These are phyloP conservation scores for Aschersonia sp. DNA, from an alignment of 2,329 filamentous ascomycete genomes.

Conservation along the genomic window DNA sequence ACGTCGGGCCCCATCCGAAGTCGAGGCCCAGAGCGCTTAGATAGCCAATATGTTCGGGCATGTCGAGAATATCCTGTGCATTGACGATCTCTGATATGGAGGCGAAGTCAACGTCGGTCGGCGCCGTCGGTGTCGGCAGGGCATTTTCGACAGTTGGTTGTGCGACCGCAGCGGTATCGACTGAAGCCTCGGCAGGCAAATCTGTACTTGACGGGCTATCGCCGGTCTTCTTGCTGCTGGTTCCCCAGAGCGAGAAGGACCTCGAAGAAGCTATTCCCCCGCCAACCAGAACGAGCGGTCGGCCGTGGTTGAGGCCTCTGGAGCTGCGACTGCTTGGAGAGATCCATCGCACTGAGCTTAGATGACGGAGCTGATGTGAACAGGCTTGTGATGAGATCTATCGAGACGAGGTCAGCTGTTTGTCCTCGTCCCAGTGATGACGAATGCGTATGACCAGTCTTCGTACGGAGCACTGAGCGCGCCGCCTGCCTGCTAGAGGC, in stretches of 20 bases:
- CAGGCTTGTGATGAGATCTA: no score
- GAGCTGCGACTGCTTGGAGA: no score
- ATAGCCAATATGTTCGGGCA: conserved; percentile 70
- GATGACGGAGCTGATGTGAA: not conserved
- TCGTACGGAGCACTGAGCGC: not conserved
- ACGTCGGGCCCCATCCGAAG: conserved; percentile 70
- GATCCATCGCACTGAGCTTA: not conserved
- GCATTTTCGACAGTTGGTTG: conserved; percentile 5
- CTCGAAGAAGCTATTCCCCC: conserved; percentile 17
- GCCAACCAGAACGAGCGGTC: not conserved
- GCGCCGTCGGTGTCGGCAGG: conserved; percentile 5
- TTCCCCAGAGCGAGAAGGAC: conserved; percentile 20
- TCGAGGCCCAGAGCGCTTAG: conserved; percentile 72
- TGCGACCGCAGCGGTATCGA: conserved; percentile 2
- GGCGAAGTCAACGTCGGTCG: conserved; percentile 19
- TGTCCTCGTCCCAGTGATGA: no score
- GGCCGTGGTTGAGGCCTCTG: not conserved
- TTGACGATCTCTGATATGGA: conserved; percentile 20
- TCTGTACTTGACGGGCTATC: conserved; percentile 2
- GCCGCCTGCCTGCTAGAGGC: conserved; percentile 17
- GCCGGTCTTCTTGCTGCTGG: conserved; percentile 13
- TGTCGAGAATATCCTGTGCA: conserved; percentile 33
- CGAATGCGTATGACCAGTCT: no score
- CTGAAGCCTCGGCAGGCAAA: conserved; percentile 5
- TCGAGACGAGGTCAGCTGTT: no score